phyloP scores from a whole-genome alignment of 495 filamentous ascomycete species.

The Evansstolkia leycettana region DNA sequence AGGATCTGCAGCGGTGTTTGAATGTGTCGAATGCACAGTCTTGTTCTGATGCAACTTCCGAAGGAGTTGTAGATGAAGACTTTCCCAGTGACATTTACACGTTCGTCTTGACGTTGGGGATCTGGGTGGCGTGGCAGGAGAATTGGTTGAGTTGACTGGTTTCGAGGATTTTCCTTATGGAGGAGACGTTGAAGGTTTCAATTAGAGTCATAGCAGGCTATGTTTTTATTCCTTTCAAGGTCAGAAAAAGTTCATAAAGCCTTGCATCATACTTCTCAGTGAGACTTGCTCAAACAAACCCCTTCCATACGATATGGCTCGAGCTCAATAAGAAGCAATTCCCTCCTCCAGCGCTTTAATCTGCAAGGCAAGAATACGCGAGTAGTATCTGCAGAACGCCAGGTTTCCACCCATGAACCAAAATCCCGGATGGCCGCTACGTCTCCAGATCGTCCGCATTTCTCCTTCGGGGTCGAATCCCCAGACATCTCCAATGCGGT shows the following conservation, averaged over 20 bases:
- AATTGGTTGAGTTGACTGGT: conserved; percentile 15
- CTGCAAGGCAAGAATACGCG: conserved; percentile 60
- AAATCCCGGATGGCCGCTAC: conserved; percentile 59
- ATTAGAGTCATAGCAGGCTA: no score
- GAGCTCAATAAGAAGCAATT: conserved; percentile 15
- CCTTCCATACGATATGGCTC: not conserved
- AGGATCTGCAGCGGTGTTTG: not conserved
- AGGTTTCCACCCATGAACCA: conserved; percentile 83
- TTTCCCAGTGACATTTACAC: conserved; percentile 21
- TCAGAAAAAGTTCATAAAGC: not conserved
- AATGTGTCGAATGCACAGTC: no score
- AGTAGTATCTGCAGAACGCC: conserved; percentile 61
- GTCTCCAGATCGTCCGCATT: conserved; percentile 57
- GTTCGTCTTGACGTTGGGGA: conserved; percentile 20
- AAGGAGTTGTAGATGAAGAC: conserved; percentile 6
- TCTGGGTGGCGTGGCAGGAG: conserved; percentile 22
- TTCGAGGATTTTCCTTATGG: not conserved
- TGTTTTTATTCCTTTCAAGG: not conserved
- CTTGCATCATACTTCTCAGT: no score
- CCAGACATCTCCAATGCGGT: conserved; percentile 60
- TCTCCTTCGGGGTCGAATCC: conserved; percentile 71
- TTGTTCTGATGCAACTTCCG: no score
- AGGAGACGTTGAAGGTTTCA: conserved; percentile 1
- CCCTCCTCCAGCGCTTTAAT: conserved; percentile 56
- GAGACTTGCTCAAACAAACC: conserved; percentile 1